phyloP scores from a whole-genome alignment of 345 rosid species.

The Raphanus raphanistrum region DNA sequence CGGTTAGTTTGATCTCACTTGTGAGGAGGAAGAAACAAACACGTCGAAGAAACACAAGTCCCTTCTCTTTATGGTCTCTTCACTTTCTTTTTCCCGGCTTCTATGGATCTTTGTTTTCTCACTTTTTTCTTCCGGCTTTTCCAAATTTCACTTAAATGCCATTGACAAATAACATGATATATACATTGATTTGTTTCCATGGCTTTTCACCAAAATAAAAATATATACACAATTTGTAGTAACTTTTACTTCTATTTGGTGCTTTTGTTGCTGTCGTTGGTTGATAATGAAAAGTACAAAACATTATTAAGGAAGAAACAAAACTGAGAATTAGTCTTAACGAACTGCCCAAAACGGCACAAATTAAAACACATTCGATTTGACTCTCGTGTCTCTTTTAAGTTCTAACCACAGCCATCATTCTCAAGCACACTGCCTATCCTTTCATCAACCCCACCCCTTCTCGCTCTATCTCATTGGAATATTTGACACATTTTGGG shows the following conservation, averaged over 20 bases:
- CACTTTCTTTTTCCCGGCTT: constrained; percentile 8
- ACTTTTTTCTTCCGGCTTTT: background rate
- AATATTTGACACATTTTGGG: background rate
- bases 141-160: background rate
- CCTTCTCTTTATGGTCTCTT: constrained; percentile 6
- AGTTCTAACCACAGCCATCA: background rate
- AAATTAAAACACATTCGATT: constrained; percentile 5
- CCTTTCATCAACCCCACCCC: background rate
- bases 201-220: background rate
- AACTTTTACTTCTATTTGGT: background rate
- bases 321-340: background rate
- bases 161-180: background rate
- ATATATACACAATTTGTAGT: background rate
- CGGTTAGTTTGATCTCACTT: constrained; percentile 9
- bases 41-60: constrained; percentile 9
- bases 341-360: constrained; percentile 8
- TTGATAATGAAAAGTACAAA: background rate
- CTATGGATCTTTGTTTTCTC: background rate
- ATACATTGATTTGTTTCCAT: background rate
- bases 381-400: constrained; percentile 10
- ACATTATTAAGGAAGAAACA: background rate
- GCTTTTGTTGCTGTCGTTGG: background rate
- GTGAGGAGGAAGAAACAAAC: background rate
- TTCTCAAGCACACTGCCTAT: background rate
- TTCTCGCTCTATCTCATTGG: background rate